Percentiles rank a stretch among this genome's conserved stretches.
Conservation (phyloP, 2,329 filamentous ascomycete genomes). For the Monosporascus sp. region DNA sequence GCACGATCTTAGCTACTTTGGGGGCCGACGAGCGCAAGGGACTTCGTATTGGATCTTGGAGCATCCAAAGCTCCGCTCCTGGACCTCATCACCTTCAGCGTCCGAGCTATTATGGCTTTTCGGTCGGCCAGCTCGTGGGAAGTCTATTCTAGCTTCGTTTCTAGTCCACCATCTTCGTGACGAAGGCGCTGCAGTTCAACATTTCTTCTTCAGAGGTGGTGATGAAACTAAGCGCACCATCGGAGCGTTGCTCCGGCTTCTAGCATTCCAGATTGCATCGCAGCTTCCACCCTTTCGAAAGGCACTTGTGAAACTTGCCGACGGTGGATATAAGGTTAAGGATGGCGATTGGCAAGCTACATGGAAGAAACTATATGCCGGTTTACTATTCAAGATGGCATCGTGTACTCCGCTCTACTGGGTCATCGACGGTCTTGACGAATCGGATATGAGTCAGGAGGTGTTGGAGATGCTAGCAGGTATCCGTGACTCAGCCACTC, state of each 20-base stretch:
- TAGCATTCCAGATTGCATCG: slow-evolving; percentile 1
- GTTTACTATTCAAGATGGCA: slow-evolving; percentile 2
- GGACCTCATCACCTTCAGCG: background rate
- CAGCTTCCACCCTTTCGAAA: slow-evolving; percentile 3
- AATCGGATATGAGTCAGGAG: background rate
- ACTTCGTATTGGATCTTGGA: slow-evolving; percentile 10
- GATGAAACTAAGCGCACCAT: slow-evolving; percentile 7
- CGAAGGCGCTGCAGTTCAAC: slow-evolving; percentile 1
- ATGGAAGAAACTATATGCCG: slow-evolving; percentile 6
- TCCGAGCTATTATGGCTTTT: slow-evolving; percentile 7
- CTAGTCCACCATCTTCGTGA: slow-evolving; percentile 5
- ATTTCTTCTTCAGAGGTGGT: slow-evolving; percentile 7
- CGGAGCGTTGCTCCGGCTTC: background rate
- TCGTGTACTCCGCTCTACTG: slow-evolving; percentile 4
- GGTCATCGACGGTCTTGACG: slow-evolving; percentile 12
- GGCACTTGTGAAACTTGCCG: background rate
- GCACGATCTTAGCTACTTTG: slow-evolving; percentile 3
- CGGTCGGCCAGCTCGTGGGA: slow-evolving; percentile 9
- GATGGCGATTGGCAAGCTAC: slow-evolving; percentile 6
- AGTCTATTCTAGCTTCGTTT: slow-evolving; percentile 9
- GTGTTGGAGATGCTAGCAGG: slow-evolving; percentile 6
- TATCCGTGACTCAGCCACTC: background rate
- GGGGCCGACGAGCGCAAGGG: slow-evolving; percentile 1
- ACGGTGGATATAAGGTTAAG: background rate
- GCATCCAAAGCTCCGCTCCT: background rate